Conservation (phyloP, 495 filamentous ascomycete genomes). For the Penicillium parvum region DNA sequence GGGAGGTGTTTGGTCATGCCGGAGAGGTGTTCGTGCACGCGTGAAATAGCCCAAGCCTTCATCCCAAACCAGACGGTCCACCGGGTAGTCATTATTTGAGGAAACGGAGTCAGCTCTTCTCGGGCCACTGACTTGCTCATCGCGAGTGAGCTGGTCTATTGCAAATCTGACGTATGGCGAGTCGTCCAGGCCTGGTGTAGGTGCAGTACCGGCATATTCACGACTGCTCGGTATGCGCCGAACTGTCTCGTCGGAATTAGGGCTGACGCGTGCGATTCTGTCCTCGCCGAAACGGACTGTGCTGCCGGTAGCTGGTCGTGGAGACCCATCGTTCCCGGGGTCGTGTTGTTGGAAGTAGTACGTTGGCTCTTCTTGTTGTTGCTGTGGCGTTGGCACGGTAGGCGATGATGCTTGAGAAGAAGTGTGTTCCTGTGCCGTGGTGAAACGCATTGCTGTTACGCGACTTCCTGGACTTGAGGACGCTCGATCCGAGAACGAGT, state of each 20-base stretch:
- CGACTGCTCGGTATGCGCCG: conserved; percentile 21
- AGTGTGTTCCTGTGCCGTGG: conserved; percentile 43
- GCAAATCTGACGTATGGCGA: conserved; percentile 69
- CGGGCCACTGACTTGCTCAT: conserved; percentile 48
- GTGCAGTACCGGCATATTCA: conserved; percentile 38
- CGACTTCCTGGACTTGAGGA: conserved; percentile 44
- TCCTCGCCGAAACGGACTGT: conserved; percentile 38
- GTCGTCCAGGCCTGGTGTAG: conserved; percentile 62
- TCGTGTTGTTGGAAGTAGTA: conserved; percentile 21
- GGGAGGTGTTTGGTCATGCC: conserved; percentile 15
- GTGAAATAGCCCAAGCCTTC: conserved; percentile 46
- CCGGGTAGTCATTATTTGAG: conserved; percentile 41
- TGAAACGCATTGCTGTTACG: conserved; percentile 46
- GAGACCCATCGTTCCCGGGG: conserved; percentile 15
- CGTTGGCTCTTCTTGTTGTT: conserved; percentile 15
- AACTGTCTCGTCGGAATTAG: conserved; percentile 27
- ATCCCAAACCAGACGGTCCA: conserved; percentile 50
- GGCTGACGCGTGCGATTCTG: conserved; percentile 24
- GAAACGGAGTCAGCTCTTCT: conserved; percentile 32
- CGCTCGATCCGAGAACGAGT: conserved; percentile 53
- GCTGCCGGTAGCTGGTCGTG: conserved; percentile 25
- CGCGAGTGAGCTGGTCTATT: conserved; percentile 65
- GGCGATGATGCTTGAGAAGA: conserved; percentile 32
- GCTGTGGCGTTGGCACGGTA: conserved; percentile 24
- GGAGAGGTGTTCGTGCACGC: conserved; percentile 26